Base-by-base conservation (phyloP, 768 basidiomycete genomes). In the Favolaschia claudopus region DNA sequence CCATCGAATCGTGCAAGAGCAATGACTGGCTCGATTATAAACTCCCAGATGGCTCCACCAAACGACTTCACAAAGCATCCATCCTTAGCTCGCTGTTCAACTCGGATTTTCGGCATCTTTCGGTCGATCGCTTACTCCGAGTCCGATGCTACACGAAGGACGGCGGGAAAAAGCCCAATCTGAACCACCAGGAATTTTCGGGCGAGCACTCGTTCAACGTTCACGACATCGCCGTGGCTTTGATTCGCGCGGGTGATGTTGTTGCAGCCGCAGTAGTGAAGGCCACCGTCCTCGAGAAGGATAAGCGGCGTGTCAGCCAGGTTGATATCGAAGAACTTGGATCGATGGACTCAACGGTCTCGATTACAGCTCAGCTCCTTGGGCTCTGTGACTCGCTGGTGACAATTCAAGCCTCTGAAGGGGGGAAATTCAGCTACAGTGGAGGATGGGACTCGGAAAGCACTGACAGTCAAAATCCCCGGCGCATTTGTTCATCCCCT, bases 101-200 rank as follows among this genome's bases (percentile, higher is more conserved):
- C 15, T 52, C 50, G 6, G 50, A 52, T 10, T 52, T 31, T 27
- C 12, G 24, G 7, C 50, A 39, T 14, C 50, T 52, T 6, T 37
- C 50, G 1, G 42, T 39, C 4, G 33, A 37, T 5, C 50, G 39
- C 20, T 39, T 52, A 7, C 50, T 52, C 13, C 28, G 50, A 6
- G 50, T 52, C 19, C 50, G 50, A 1, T 52, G 50, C 50, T 52
- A 52, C 39, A 52, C 38, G 4, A 14, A 12, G 3, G 50, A 40
- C 10, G 50, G 50, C 5, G n/a, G n/a, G n/a, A n/a, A n/a, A n/a
- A n/a, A n/a, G n/a, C 50, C 31, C 20, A 52, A 52, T 37, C 22
- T 52, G 14, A 52, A 52, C 9, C 50, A 40, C 17, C 1, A 1
- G 0, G 50, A 52, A 24, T 15, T 52, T 13, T 52, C 38, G 14